Conservation (phyloP, 225 moss, liverwort and hornwort species). For the Asterella californica region DNA sequence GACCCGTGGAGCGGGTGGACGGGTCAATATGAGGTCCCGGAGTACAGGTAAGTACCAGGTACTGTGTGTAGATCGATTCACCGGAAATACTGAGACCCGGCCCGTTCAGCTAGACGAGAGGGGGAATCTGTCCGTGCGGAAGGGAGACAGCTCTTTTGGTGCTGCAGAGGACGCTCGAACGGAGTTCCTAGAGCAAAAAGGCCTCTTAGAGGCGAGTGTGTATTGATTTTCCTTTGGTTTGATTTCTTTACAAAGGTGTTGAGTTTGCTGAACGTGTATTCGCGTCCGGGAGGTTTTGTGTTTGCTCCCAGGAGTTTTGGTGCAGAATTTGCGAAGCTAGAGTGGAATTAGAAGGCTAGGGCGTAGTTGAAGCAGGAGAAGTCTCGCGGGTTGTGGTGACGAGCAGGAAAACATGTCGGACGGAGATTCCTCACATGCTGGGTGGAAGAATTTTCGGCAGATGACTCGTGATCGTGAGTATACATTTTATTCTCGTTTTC, state of each 20-base stretch:
- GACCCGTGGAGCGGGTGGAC: background rate
- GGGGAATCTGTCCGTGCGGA: background rate
- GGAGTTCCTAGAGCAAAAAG: conserved; percentile 4
- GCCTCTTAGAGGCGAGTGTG: background rate
- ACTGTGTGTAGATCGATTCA: no score
- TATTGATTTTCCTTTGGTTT: background rate
- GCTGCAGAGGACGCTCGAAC: conserved; percentile 4
- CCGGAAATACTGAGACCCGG: background rate
- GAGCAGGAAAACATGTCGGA: conserved; percentile 31
- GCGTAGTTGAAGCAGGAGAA: background rate
- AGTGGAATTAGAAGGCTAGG: conserved; percentile 8
- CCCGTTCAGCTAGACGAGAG: background rate
- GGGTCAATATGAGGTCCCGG: background rate
- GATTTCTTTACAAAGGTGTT: background rate
- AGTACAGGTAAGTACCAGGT: background rate
- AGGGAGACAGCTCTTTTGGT: background rate
- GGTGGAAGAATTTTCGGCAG: conserved; percentile 51
- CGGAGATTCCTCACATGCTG: conserved; percentile 41
- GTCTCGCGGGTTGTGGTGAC: background rate
- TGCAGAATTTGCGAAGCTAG: background rate
- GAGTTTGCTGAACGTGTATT: background rate
- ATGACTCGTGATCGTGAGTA: conserved; percentile 49
- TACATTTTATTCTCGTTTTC: background rate
- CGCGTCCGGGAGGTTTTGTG: background rate
- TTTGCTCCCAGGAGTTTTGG: background rate